Evolutionary conservation across 805 yeast genomes (phyloP).

Genomic region (Saccharomycopsis javanensis): DNA sequence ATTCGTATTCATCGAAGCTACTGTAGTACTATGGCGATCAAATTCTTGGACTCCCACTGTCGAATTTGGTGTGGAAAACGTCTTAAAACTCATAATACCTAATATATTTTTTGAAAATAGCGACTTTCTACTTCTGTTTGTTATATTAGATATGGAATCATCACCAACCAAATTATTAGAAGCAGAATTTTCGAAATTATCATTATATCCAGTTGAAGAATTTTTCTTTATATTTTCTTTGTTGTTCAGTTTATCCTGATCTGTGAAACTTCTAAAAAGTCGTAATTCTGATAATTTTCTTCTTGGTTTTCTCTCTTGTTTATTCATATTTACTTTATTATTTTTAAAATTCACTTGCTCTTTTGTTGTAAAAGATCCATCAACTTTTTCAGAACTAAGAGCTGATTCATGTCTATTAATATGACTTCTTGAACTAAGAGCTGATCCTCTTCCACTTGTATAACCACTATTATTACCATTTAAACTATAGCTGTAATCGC

Average conservation of each 20-base stretch:
- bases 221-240: not conserved
- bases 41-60: not conserved
- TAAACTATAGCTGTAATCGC: not conserved
- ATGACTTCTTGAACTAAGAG: not conserved
- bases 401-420: not conserved
- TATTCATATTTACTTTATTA: not conserved
- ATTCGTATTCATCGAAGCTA: not conserved
- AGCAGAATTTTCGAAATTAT: not conserved
- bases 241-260: not conserved
- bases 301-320: not conserved
- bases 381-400: too few relatives aligned
- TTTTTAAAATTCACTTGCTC: not conserved
- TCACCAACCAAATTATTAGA: not conserved
- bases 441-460: not conserved
- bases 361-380: too few relatives aligned
- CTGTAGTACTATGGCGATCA: not conserved
- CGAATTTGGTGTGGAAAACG: not conserved
- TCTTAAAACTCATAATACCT: not conserved
- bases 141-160: not conserved
- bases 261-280: not conserved
- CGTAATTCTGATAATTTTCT: not conserved
- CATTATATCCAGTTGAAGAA: too few relatives aligned
- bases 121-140: not conserved
- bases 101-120: not conserved
- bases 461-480: not conserved